Evolutionary conservation across 371 early-diverging fungal species (phyloP).

Genomic region (Mucor sp.): DNA sequence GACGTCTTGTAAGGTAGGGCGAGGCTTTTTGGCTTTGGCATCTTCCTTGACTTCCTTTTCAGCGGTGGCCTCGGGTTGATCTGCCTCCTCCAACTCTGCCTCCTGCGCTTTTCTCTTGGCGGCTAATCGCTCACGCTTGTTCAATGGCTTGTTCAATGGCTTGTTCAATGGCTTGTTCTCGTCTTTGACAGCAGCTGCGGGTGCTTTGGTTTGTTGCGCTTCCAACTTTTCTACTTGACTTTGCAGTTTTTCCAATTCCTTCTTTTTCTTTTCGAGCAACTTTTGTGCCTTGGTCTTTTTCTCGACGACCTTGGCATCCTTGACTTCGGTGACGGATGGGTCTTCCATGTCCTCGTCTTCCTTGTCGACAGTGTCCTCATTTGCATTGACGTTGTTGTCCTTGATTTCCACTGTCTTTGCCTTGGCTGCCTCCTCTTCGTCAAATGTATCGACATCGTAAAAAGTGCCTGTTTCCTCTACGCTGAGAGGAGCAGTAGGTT

Average conservation of each 20-base stretch:
- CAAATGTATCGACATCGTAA: slow-evolving; percentile 59
- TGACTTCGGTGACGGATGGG: slow-evolving; percentile 5
- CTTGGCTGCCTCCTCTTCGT: slow-evolving; percentile 42
- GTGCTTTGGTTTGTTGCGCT: slow-evolving; percentile 1
- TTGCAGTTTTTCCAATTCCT: slow-evolving; percentile 25
- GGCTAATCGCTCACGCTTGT: slow-evolving; percentile 31
- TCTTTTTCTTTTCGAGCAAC: slow-evolving; percentile 28
- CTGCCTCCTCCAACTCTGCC: slow-evolving; percentile 12
- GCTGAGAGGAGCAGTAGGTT: slow-evolving; percentile 50
- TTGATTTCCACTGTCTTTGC: slow-evolving; percentile 10
- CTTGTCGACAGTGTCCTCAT: background rate
- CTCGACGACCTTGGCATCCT: slow-evolving; percentile 17
- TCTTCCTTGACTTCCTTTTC: too few relatives aligned
- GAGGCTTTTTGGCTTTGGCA: slow-evolving; percentile 4
- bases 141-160: slow-evolving; percentile 32
- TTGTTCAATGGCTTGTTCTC: slow-evolving; percentile 31
- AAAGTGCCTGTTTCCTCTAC: slow-evolving; percentile 48
- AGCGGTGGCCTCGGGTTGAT: slow-evolving; percentile 24
- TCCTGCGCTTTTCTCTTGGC: slow-evolving; percentile 28
- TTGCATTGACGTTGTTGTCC: background rate
- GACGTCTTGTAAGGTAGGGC: slow-evolving; percentile 41
- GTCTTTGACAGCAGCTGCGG: background rate
- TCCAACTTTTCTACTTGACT: slow-evolving; percentile 26
- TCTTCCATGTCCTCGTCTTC: slow-evolving; percentile 4
- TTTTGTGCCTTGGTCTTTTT: slow-evolving; percentile 30